Percentiles rank a stretch among this genome's conserved stretches.
Evolutionary conservation across 2,329 filamentous ascomycete genomes (phyloP).

Genomic region (Chaetomium sp.): DNA sequence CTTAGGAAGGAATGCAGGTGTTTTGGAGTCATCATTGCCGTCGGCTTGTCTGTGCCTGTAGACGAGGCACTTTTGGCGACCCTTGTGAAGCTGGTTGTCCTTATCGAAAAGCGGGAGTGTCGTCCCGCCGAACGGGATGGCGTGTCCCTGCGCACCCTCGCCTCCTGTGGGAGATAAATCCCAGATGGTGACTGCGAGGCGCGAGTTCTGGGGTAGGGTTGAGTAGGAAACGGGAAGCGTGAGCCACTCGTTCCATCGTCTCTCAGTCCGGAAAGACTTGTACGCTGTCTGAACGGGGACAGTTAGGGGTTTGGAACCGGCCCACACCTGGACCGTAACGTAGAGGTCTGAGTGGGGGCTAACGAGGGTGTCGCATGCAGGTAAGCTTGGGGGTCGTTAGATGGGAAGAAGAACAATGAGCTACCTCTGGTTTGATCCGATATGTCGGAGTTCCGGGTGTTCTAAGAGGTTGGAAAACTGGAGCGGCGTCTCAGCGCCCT

Average conservation of each 20-base stretch:
- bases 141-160: conserved; percentile 69
- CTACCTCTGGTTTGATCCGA: conserved; percentile 81
- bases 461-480: conserved; percentile 77
- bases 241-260: conserved; percentile 94
- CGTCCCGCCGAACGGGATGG: conserved; percentile 90
- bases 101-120: conserved; percentile 90
- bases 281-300: conserved; percentile 92
- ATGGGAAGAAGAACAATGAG: conserved; percentile 14
- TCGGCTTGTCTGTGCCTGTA: conserved; percentile 83
- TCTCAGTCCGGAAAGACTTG: conserved; percentile 79
- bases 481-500: conserved; percentile 75
- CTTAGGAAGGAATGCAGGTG: conserved; percentile 67
- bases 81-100: conserved; percentile 88
- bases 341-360: conserved; percentile 87
- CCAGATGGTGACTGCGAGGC: conserved; percentile 92
- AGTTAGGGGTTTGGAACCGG: conserved; percentile 90
- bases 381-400: conserved; percentile 6
- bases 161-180: conserved; percentile 82
- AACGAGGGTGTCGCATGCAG: conserved; percentile 14
- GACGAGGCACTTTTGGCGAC: conserved; percentile 85
- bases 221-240: conserved; percentile 82
- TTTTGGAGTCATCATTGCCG: conserved; percentile 77
- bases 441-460: conserved; percentile 77
- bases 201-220: conserved; percentile 76
- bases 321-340: conserved; percentile 90